Conservation (phyloP, 148 eudicot species). For the Fagopyrum tataricum region DNA sequence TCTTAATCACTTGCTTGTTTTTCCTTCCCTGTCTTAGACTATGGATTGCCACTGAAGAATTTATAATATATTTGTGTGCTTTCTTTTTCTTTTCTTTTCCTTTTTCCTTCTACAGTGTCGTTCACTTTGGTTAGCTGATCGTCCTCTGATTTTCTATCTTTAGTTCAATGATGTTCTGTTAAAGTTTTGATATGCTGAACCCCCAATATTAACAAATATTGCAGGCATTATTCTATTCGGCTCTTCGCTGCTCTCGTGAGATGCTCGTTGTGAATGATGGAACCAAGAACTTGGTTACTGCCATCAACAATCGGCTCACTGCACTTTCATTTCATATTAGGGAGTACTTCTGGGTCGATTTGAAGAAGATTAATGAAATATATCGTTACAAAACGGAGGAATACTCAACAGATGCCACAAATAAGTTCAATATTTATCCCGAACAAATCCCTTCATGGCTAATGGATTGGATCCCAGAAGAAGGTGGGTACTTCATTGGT, state of each 20-base stretch:
- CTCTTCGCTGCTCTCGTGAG: slow-evolving; percentile 73
- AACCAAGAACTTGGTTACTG: slow-evolving; percentile 52
- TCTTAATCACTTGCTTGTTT: background rate
- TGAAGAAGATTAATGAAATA: slow-evolving; percentile 76
- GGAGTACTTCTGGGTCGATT: slow-evolving; percentile 85
- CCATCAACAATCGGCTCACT: slow-evolving; percentile 63
- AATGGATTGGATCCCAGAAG: slow-evolving; percentile 79
- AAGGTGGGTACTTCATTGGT: slow-evolving; percentile 77
- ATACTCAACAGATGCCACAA: slow-evolving; percentile 80
- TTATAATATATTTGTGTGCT: background rate
- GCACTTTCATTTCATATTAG: slow-evolving; percentile 81
- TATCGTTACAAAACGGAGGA: slow-evolving; percentile 93
- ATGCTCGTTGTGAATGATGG: slow-evolving; percentile 63
- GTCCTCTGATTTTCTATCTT: background rate
- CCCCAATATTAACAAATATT: background rate
- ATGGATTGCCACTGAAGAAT: background rate
- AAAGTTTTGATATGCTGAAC: background rate
- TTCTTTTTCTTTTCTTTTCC: background rate
- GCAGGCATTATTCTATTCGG: slow-evolving; percentile 52
- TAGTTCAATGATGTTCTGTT: background rate
- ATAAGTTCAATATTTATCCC: slow-evolving; percentile 85
- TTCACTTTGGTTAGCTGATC: background rate
- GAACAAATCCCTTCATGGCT: slow-evolving; percentile 93
- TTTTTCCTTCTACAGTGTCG: background rate
- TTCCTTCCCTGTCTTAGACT: background rate